phyloP scores from a whole-genome alignment of 371 early-diverging fungal species.

The Mucor sp. region DNA sequence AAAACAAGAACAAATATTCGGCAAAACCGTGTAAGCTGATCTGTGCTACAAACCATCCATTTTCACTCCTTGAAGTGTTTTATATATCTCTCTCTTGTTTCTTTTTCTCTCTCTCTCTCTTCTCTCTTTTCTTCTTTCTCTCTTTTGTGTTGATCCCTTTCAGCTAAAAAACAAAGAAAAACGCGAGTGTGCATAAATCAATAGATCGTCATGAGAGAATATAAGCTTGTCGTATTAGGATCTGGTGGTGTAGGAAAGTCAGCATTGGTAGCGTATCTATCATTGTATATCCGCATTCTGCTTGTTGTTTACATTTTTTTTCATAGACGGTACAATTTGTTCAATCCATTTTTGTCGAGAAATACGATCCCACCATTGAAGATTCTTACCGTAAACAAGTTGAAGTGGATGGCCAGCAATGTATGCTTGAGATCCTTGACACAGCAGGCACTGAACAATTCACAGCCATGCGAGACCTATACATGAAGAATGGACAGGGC shows the following conservation, averaged over 20 bases:
- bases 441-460: constrained; percentile 91
- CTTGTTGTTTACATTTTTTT: not conserved
- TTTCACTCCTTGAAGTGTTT: constrained; percentile 6
- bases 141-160: not conserved
- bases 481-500: constrained; percentile 92
- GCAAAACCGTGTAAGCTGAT: constrained; percentile 2
- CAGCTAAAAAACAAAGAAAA: not conserved
- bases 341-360: constrained; percentile 87
- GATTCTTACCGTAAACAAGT: constrained; percentile 90
- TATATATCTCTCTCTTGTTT: not conserved
- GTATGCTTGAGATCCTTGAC: constrained; percentile 90
- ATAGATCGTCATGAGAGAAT: constrained; percentile 62
- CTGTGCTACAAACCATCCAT: not conserved
- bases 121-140: constrained; percentile 9
- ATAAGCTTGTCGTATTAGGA: constrained; percentile 88
- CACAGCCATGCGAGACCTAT: constrained; percentile 90
- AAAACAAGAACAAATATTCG: not conserved
- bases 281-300: not conserved
- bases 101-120: not conserved
- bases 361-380: constrained; percentile 92
- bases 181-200: not conserved
- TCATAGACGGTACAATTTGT: constrained; percentile 95
- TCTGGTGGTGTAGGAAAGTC: constrained; percentile 92
- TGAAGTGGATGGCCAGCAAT: constrained; percentile 84
- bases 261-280: constrained; percentile 69